A percentile compares a stretch with the other conserved stretches of the same genome.
These are phyloP conservation scores for Naganishia friedmannii DNA, from an alignment of 768 basidiomycete genomes.

Conservation along the genomic window DNA sequence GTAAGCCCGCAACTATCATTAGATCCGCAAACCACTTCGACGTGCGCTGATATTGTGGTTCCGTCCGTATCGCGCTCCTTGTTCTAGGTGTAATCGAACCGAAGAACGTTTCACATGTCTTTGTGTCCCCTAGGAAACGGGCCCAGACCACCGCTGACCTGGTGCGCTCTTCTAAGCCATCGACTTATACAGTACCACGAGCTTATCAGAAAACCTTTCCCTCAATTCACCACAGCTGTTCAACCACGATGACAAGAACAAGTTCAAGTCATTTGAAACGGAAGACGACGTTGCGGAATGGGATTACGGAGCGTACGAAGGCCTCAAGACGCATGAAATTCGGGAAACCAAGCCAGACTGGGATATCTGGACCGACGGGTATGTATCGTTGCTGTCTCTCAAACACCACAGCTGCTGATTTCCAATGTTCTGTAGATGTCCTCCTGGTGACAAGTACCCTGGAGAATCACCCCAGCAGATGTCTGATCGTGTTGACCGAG, in stretches of 20 bases:
- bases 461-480: slow-evolving; percentile 83
- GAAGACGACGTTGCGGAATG: slow-evolving; percentile 59
- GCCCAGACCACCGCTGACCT: slow-evolving; percentile 83
- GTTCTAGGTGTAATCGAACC: slow-evolving; percentile 71
- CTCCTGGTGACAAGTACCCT: slow-evolving; percentile 55
- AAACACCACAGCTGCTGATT: slow-evolving; percentile 53
- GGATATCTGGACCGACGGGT: slow-evolving; percentile 83
- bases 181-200: too few relatives aligned
- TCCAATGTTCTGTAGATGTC: slow-evolving; percentile 57
- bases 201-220: too few relatives aligned
- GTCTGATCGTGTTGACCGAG: slow-evolving; percentile 69
- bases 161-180: slow-evolving; percentile 2
- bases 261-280: slow-evolving; percentile 38
- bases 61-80: neutral
- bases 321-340: slow-evolving; percentile 75
- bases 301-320: slow-evolving; percentile 89
- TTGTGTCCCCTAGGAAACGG: slow-evolving; percentile 82
- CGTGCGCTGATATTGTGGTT: neutral
- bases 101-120: slow-evolving; percentile 66
- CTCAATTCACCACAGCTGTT: slow-evolving; percentile 40
- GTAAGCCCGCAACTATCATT: slow-evolving; percentile 53
- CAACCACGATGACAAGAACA: slow-evolving; percentile 38
- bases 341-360: slow-evolving; percentile 62
- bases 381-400: slow-evolving; percentile 39
- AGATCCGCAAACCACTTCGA: neutral